Conservation (phyloP, 495 filamentous ascomycete genomes). For the Margaritispora aquatica region DNA sequence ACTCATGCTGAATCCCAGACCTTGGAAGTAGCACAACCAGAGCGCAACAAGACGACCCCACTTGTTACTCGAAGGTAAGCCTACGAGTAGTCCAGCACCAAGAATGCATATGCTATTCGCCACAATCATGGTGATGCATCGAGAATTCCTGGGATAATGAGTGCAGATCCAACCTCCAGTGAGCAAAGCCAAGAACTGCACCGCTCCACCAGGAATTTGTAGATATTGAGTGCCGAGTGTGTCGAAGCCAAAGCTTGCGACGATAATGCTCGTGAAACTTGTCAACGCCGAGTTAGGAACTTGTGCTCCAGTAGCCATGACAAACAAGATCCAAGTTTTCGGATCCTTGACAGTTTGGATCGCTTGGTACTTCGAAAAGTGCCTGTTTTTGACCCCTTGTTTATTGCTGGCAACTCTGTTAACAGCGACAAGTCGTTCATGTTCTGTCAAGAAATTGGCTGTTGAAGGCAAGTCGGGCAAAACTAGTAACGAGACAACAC, state of each 20-base stretch:
- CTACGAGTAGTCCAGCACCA: constrained; percentile 16
- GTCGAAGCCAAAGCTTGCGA: constrained; percentile 17
- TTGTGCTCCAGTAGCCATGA: constrained; percentile 18
- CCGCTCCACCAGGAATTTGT: constrained; percentile 24
- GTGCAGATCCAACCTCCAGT: constrained; percentile 50
- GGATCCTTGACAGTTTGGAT: constrained; percentile 52
- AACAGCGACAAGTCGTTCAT: constrained; percentile 52
- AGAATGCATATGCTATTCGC: constrained; percentile 20
- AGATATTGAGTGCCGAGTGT: constrained; percentile 20
- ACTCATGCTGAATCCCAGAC: constrained; percentile 39
- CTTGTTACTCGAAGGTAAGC: constrained; percentile 18
- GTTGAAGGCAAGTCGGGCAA: constrained; percentile 60
- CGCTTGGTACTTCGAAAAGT: constrained; percentile 39
- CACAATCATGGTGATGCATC: constrained; percentile 17
- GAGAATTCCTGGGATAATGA: constrained; percentile 14
- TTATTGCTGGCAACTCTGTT: constrained; percentile 54
- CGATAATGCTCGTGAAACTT: constrained; percentile 22
- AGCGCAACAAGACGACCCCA: constrained; percentile 29
- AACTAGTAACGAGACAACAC: constrained; percentile 49
- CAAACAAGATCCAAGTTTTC: constrained; percentile 52
- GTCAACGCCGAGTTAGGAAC: constrained; percentile 20
- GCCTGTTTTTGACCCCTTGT: constrained; percentile 60
- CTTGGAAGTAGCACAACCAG: constrained; percentile 24
- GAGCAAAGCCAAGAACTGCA: constrained; percentile 52
- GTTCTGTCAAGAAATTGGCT: constrained; percentile 49